Evolutionary conservation across 805 yeast genomes (phyloP).

Genomic region (Saitoella complicata): DNA sequence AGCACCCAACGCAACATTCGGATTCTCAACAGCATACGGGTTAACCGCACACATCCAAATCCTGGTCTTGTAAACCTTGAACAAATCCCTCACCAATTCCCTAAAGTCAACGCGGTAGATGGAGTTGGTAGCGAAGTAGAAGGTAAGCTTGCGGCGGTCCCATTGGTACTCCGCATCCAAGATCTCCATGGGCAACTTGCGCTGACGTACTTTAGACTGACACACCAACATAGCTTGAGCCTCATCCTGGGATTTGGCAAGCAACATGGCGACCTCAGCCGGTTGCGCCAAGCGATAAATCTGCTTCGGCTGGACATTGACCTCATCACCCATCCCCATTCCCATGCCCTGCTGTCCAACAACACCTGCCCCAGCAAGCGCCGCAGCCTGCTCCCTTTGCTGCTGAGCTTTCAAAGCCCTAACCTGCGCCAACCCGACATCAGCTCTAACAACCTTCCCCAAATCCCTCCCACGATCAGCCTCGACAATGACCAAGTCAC

Average conservation of each 20-base stretch:
- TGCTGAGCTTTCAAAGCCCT: neutral
- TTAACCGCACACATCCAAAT: slow-evolving; percentile 76
- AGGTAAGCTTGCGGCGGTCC: slow-evolving; percentile 67
- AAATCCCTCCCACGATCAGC: slow-evolving; percentile 72
- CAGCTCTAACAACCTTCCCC: slow-evolving; percentile 45
- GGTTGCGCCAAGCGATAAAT: slow-evolving; percentile 46
- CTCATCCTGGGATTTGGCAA: slow-evolving; percentile 49
- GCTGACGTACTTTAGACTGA: slow-evolving; percentile 36
- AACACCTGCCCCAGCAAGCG: neutral
- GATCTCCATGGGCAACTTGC: slow-evolving; percentile 38
- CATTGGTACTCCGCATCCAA: slow-evolving; percentile 75
- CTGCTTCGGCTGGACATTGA: slow-evolving; percentile 38
- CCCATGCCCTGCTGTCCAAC: neutral
- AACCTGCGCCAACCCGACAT: slow-evolving; percentile 33
- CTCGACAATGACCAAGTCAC: slow-evolving; percentile 65
- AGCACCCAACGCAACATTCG: no score
- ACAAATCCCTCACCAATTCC: slow-evolving; percentile 58
- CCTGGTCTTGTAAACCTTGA: slow-evolving; percentile 60
- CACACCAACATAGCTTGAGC: slow-evolving; percentile 50
- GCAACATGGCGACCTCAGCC: slow-evolving; percentile 42
- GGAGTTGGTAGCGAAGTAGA: slow-evolving; percentile 42
- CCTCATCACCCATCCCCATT: neutral
- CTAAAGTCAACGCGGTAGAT: slow-evolving; percentile 55
- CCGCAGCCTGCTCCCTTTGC: neutral
- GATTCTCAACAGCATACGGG: neutral